Evolutionary conservation across 2,329 filamentous ascomycete species (phyloP).

Genomic region (Cordyceps pruinosa): DNA sequence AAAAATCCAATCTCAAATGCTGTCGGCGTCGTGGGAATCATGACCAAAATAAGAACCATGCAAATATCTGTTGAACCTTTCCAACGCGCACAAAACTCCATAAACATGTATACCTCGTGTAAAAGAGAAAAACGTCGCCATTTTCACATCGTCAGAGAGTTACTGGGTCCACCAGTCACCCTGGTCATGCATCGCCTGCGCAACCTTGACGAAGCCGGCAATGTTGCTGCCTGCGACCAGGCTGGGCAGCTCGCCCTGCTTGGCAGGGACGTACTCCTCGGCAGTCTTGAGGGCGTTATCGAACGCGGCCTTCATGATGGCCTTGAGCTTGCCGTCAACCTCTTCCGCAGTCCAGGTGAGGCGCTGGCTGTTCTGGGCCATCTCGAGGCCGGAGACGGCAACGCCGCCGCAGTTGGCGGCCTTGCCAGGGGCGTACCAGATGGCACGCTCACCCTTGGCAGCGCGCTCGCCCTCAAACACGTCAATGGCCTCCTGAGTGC

Average conservation of each 20-base stretch:
- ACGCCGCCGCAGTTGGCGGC: conserved; percentile 97
- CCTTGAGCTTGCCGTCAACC: conserved; percentile 85
- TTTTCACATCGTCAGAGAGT: neutral
- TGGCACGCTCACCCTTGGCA: conserved; percentile 58
- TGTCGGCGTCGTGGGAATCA: conserved; percentile 12
- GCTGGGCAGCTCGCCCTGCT: conserved; percentile 78
- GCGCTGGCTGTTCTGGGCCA: conserved; percentile 94
- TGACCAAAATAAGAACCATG: conserved; percentile 5
- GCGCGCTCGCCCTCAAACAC: conserved; percentile 76
- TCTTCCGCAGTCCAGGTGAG: conserved; percentile 82
- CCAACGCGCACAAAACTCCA: conserved; percentile 10
- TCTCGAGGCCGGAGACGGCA: conserved; percentile 93
- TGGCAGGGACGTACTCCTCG: conserved; percentile 73
- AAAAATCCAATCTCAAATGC: conserved; percentile 7
- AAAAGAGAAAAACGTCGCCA: conserved; percentile 1
- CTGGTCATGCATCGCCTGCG: conserved; percentile 88
- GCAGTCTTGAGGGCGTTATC: conserved; percentile 82
- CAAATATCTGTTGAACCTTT: conserved; percentile 8
- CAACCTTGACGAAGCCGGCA: conserved; percentile 96
- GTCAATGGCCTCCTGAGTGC: conserved; percentile 91
- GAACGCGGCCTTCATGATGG: conserved; percentile 93
- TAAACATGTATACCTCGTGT: neutral
- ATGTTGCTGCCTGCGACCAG: conserved; percentile 94
- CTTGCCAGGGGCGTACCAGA: conserved; percentile 98
- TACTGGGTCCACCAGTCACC: conserved; percentile 75